Conservation (phyloP, 768 basidiomycete species). For the Boletellus ananas region DNA sequence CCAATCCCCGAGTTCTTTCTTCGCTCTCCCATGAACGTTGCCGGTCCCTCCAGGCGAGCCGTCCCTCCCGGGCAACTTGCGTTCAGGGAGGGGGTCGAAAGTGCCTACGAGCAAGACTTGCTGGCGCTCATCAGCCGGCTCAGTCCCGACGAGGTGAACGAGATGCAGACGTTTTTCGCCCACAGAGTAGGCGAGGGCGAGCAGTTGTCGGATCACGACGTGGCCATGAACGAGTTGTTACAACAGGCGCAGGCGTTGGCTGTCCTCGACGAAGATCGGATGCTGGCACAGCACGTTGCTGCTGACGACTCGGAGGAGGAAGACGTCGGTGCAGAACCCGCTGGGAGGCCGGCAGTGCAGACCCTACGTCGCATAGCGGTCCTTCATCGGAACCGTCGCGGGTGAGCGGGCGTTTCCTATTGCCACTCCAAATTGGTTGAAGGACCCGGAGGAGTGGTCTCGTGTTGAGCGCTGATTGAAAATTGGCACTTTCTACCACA, state of each 20-base stretch:
- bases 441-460: constrained; percentile 1
- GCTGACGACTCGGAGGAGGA: too few relatives aligned
- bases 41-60: constrained; percentile 23
- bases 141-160: constrained; percentile 16
- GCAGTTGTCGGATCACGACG: constrained; percentile 20
- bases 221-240: constrained; percentile 24
- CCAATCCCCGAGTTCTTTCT: too few relatives aligned
- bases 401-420: background rate
- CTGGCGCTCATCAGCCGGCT: constrained; percentile 17
- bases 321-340: background rate
- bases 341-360: background rate
- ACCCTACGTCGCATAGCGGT: background rate
- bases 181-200: constrained; percentile 3
- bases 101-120: constrained; percentile 27
- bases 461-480: background rate
- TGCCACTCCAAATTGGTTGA: background rate
- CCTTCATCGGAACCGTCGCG: background rate
- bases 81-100: constrained; percentile 12
- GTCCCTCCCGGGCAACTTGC: background rate
- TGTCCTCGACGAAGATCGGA: constrained; percentile 7
- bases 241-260: constrained; percentile 21
- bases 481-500: background rate
- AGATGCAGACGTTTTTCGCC: constrained; percentile 10
- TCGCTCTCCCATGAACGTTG: constrained; percentile 21
- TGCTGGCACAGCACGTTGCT: too few relatives aligned